Base-by-base conservation (phyloP, 1,284 basidiomycete species). In the Xerocomus nothofagi region DNA sequence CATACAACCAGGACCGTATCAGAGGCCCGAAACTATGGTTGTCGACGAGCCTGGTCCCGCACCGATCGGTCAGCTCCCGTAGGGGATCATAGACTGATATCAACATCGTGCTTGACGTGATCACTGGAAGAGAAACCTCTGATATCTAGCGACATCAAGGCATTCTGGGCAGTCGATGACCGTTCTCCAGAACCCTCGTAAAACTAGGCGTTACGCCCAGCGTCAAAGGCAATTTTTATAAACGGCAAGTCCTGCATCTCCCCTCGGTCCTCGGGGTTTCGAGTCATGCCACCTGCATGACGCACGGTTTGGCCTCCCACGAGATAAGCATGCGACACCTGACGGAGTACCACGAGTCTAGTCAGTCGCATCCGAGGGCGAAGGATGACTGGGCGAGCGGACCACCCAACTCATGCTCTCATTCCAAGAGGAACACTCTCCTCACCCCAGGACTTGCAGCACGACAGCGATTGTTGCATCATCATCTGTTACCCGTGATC, bases 401-500 rank as follows among this genome's bases (percentile, higher is more conserved):
- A 49, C 21, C 11, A 29, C 38, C 27, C 30, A 57, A 55, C 66
- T 54, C 54, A 65, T 31, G 58, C 33, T 29, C 54, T 52, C 29
- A 18, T 56, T 50, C n/a, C 54, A 26, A 57, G 42, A 17, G 43
- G 14, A 27, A 62, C 47, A 29, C 57, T 44, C 11, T 14, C 27
- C 36, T 66, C 63, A 2, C 58, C 57, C n/a, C 4, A 50, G 57
- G 12, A 58, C 54, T 33, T 57, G 54, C 26, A 66, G 54, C 21
- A 49, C 37, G 17, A 60, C 49, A 15, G 59, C 57, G 37, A 66
- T 50, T 2, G 57, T 60, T 12, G 59, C 47, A 18, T 57, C 61
- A 45, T 62, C 62, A 29, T 69, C 60, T 27, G 65, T 51, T 9
- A 58, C 61, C 46, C 63, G 60, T 26, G 56, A 61, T 9, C 60